phyloP scores from a whole-genome alignment of 805 yeast genomes.

The Cyberlindnera misumaiensis region DNA sequence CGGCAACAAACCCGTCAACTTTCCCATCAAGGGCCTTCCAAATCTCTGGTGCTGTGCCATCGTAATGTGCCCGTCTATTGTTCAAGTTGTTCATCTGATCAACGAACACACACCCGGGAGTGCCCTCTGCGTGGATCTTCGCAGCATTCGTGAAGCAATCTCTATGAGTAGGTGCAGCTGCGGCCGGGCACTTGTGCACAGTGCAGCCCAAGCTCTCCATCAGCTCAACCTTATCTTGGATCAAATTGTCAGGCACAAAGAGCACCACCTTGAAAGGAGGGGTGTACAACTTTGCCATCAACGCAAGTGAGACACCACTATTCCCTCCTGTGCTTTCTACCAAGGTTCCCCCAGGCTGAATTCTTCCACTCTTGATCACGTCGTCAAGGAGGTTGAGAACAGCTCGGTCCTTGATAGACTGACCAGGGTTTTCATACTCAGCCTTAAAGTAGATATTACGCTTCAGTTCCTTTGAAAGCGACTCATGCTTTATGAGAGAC shows the following conservation, averaged over 20 bases:
- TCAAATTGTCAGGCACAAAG: slow-evolving; percentile 73
- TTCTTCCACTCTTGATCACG: slow-evolving; percentile 34
- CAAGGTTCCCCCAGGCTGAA: slow-evolving; percentile 39
- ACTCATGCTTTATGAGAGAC: slow-evolving; percentile 57
- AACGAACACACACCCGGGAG: slow-evolving; percentile 56
- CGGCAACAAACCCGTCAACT: slow-evolving; percentile 61
- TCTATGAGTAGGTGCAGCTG: slow-evolving; percentile 53
- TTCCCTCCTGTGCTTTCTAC: slow-evolving; percentile 86
- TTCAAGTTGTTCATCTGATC: slow-evolving; percentile 77
- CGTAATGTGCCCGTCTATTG: slow-evolving; percentile 67
- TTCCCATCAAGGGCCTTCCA: slow-evolving; percentile 46
- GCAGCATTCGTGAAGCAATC: slow-evolving; percentile 27
- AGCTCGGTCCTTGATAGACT: slow-evolving; percentile 78
- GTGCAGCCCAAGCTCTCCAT: slow-evolving; percentile 57
- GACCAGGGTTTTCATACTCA: slow-evolving; percentile 73
- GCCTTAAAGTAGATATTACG: slow-evolving; percentile 70
- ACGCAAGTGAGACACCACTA: slow-evolving; percentile 75
- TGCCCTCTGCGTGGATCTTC: slow-evolving; percentile 27
- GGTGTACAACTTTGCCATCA: slow-evolving; percentile 39
- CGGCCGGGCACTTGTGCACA: slow-evolving; percentile 52
- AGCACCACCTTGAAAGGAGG: slow-evolving; percentile 50
- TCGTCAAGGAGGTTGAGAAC: slow-evolving; percentile 61
- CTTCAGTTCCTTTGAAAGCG: slow-evolving; percentile 56
- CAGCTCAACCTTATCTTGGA: slow-evolving; percentile 57
- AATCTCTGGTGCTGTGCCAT: slow-evolving; percentile 75